phyloP scores from a whole-genome alignment of 1,284 basidiomycete genomes.

The Apiotrichum mycotoxinovorans region DNA sequence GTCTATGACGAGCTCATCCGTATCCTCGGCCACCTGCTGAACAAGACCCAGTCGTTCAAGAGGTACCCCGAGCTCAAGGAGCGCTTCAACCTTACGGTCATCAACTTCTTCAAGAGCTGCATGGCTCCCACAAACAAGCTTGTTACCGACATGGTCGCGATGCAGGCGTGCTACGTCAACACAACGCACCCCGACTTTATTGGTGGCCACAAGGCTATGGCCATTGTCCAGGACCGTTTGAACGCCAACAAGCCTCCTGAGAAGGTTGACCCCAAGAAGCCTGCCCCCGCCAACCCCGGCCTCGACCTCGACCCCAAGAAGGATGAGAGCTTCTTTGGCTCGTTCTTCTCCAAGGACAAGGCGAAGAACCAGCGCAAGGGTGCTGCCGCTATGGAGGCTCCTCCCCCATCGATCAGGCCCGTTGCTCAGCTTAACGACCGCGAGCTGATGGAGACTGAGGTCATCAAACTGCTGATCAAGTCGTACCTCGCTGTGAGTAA shows the following conservation, averaged over 20 bases:
- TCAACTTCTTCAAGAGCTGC: slow-evolving; percentile 90
- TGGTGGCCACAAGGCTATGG: slow-evolving; percentile 93
- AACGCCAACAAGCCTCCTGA: slow-evolving; percentile 69
- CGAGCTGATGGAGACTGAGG: slow-evolving; percentile 97
- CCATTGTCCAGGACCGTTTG: slow-evolving; percentile 79
- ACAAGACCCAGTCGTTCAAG: slow-evolving; percentile 88
- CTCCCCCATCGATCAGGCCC: slow-evolving; percentile 86
- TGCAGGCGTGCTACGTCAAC: slow-evolving; percentile 97
- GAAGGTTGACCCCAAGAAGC: slow-evolving; percentile 68
- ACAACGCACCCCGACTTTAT: slow-evolving; percentile 99
- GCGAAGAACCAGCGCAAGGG: slow-evolving; percentile 70
- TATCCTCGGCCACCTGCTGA: slow-evolving; percentile 83
- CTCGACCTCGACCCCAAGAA: slow-evolving; percentile 68
- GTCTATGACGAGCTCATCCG: slow-evolving; percentile 96
- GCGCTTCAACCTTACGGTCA: slow-evolving; percentile 88
- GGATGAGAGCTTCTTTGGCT: slow-evolving; percentile 90
- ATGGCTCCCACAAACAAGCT: slow-evolving; percentile 95
- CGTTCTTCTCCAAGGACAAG: slow-evolving; percentile 70
- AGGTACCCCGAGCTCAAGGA: slow-evolving; percentile 91
- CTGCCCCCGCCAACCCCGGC: slow-evolving; percentile 57
- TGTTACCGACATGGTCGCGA: slow-evolving; percentile 85
- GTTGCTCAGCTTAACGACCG: slow-evolving; percentile 83
- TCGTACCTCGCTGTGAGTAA: neutral
- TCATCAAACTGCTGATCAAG: slow-evolving; percentile 76
- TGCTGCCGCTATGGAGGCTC: slow-evolving; percentile 76